Evolutionary conservation across 495 filamentous ascomycete species (phyloP).

Genomic region (Pyrenopolyporus hunteri): DNA sequence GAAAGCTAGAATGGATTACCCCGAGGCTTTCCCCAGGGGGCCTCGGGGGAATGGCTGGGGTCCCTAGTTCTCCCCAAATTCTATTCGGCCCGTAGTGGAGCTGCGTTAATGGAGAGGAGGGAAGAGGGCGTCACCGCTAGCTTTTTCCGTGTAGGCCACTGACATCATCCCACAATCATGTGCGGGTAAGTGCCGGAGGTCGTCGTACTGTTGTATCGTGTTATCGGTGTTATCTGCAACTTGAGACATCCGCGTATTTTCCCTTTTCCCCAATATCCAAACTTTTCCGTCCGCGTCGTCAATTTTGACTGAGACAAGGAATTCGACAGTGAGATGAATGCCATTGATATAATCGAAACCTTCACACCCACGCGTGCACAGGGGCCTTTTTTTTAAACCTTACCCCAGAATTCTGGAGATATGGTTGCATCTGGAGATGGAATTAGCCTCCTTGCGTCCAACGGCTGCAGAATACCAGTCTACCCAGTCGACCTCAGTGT

Average conservation of each 20-base stretch:
- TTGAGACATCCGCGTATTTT: constrained; percentile 2
- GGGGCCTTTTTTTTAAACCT: neutral
- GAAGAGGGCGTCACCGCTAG: constrained; percentile 19
- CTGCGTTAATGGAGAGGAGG: constrained; percentile 21
- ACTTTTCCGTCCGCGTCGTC: neutral
- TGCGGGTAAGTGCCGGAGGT: constrained; percentile 21
- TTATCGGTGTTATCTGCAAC: constrained; percentile 3
- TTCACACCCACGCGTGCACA: neutral
- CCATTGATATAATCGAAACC: constrained; percentile 3
- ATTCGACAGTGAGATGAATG: constrained; percentile 19
- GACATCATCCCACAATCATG: constrained; percentile 37
- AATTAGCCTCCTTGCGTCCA: constrained; percentile 19
- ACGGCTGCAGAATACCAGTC: constrained; percentile 14
- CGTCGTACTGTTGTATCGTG: neutral
- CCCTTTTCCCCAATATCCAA: neutral
- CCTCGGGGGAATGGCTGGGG: constrained; percentile 4
- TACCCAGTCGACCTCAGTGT: neutral
- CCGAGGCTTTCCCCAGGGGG: constrained; percentile 31
- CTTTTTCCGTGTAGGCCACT: constrained; percentile 25
- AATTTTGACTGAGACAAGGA: constrained; percentile 10
- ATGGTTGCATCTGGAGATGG: constrained; percentile 31
- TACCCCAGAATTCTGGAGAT: constrained; percentile 31
- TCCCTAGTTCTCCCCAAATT: constrained; percentile 35
- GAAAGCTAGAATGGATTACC: constrained; percentile 14
- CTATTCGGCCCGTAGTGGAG: constrained; percentile 38